Evolutionary conservation across 129 eudicot genomes (phyloP).

Genomic region (Tagetes erecta): DNA sequence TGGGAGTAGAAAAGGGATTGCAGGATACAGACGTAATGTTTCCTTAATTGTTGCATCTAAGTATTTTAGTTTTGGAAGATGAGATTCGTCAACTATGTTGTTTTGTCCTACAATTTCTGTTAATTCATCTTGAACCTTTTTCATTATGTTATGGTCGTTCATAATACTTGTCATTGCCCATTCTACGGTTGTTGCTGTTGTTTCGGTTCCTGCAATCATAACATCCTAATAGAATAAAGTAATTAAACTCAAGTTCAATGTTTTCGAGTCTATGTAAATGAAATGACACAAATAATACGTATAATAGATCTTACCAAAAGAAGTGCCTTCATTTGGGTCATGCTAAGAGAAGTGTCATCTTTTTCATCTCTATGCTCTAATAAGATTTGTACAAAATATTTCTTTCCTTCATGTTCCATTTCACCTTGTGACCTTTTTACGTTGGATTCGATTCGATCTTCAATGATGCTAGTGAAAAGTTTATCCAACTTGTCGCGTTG

Average conservation of each 20-base stretch:
- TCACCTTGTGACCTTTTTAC: neutral
- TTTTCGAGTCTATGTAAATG: neutral
- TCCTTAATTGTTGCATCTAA: conserved; percentile 14
- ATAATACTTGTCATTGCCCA: conserved; percentile 21
- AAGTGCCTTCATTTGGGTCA: conserved; percentile 20
- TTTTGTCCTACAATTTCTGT: conserved; percentile 7
- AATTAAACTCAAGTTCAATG: neutral
- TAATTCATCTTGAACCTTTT: conserved; percentile 21
- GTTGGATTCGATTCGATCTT: neutral
- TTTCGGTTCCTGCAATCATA: conserved; percentile 20
- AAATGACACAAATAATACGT: neutral
- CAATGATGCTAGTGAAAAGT: neutral
- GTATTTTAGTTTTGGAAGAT: conserved; percentile 13
- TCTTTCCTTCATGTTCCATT: neutral
- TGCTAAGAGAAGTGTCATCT: neutral
- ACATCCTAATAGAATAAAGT: neutral
- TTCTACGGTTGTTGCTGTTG: conserved; percentile 1
- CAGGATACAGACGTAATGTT: conserved; percentile 22
- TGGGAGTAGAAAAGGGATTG: conserved; percentile 18
- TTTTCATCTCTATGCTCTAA: neutral
- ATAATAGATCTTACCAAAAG: neutral
- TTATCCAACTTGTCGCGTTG: neutral
- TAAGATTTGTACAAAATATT: neutral
- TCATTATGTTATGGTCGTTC: conserved; percentile 11
- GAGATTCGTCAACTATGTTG: conserved; percentile 26